phyloP scores from a whole-genome alignment of 1,284 basidiomycete species.

The Ustilago cynodontis region DNA sequence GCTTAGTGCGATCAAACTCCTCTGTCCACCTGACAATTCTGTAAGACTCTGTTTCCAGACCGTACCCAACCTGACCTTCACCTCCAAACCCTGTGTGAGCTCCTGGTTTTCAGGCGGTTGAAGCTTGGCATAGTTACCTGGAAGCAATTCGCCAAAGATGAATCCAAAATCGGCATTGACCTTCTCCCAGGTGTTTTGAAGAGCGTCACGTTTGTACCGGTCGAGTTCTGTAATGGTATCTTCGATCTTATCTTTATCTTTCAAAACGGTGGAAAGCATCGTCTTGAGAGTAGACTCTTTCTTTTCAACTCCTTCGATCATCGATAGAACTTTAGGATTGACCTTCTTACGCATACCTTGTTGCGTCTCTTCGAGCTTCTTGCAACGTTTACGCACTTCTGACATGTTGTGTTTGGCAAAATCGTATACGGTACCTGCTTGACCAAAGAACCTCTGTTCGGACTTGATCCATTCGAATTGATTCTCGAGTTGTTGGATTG shows the following conservation, averaged over 20 bases:
- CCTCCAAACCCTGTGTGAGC: constrained; percentile 93
- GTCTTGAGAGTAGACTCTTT: constrained; percentile 86
- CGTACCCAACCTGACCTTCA: constrained; percentile 91
- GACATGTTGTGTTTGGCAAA: constrained; percentile 81
- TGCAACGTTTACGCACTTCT: constrained; percentile 77
- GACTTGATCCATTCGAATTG: constrained; percentile 88
- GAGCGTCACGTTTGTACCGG: constrained; percentile 90
- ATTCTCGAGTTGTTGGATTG: constrained; percentile 77
- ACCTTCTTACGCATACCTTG: constrained; percentile 93
- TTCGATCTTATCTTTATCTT: constrained; percentile 96
- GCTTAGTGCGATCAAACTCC: constrained; percentile 94
- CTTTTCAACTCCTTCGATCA: constrained; percentile 98
- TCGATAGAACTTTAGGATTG: constrained; percentile 93
- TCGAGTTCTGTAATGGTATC: constrained; percentile 93
- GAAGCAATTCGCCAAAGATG: constrained; percentile 95
- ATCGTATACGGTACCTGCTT: constrained; percentile 84
- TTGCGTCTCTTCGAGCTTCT: constrained; percentile 83
- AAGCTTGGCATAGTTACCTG: constrained; percentile 95
- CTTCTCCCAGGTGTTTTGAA: constrained; percentile 94
- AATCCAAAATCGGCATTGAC: constrained; percentile 92
- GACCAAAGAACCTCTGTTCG: constrained; percentile 85
- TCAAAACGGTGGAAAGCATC: constrained; percentile 88
- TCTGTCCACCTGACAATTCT: constrained; percentile 95
- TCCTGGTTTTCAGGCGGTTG: constrained; percentile 94
- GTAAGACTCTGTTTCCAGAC: constrained; percentile 99